These are phyloP conservation scores for Ophiostoma himal-ulmi DNA, from an alignment of 2,329 filamentous ascomycete genomes.

Conservation along the genomic window DNA sequence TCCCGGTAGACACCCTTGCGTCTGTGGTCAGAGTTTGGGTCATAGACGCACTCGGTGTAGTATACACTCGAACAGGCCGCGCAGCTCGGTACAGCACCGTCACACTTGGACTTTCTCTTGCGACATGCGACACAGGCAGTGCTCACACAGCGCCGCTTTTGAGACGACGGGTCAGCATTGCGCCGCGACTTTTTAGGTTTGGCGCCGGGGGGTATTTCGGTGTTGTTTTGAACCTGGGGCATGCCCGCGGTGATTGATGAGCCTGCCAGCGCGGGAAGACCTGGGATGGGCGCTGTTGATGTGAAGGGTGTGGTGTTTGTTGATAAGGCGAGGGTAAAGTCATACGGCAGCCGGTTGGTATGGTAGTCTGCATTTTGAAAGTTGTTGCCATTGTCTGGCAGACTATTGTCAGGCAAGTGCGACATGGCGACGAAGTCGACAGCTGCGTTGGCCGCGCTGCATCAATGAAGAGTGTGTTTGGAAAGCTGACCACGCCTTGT, in stretches of 20 bases:
- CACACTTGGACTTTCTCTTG: constrained; percentile 79
- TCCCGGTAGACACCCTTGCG: constrained; percentile 96
- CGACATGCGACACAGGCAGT: constrained; percentile 80
- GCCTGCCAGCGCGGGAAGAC: background rate
- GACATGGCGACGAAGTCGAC: constrained; percentile 9
- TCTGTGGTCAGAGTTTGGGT: constrained; percentile 91
- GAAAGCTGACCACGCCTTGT: background rate
- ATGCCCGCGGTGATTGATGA: background rate
- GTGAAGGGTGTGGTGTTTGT: background rate
- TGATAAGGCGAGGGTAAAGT: constrained; percentile 1
- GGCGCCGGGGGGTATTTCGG: constrained; percentile 28
- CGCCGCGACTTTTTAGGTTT: constrained; percentile 46
- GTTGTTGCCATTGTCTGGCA: background rate
- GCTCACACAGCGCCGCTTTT: constrained; percentile 72
- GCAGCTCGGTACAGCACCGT: constrained; percentile 84
- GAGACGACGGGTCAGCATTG: constrained; percentile 41
- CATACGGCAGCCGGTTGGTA: background rate
- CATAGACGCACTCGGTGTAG: constrained; percentile 83
- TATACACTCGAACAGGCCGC: constrained; percentile 96
- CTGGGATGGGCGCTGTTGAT: background rate
- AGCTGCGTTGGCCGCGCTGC: background rate
- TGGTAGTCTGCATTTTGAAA: background rate
- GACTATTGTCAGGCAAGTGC: constrained; percentile 6
- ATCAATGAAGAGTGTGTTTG: background rate
- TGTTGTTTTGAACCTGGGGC: background rate